Evolutionary conservation across 2,329 filamentous ascomycete genomes (phyloP), one percentile per base, ranked within the genome.

Genomic region (Hypocrella siamensis): DNA sequence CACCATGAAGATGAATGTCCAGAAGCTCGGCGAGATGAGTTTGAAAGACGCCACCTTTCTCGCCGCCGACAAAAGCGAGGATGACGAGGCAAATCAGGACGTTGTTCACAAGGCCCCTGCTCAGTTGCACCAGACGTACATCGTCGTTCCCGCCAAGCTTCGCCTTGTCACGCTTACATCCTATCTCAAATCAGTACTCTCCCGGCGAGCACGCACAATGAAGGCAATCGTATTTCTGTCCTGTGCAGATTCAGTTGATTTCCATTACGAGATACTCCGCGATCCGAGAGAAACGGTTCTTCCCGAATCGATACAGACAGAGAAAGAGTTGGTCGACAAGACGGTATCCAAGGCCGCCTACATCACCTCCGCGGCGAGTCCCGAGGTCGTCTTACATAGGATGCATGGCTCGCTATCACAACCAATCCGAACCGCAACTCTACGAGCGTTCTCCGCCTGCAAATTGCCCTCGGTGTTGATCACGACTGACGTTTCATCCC

Each of bases 181-280:
- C 1, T 70, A 86, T 19, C 63, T 98, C 35, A 92, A 88, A 50
- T 76, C 84, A 14, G 76, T 85, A 0, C 96, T 98, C 53, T 77
- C 83, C 35, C 71, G 86, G 14, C 82, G 80, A 52, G 88, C 85
- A 1, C 84, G 83, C 2, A 81, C 93, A 14, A 94, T 93, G 82
- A 96, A 98, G 55, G 82, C 80, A 16, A 94, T 98, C 38, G 67
- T 98, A 22, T 98, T 98, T 58, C 81, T 98, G 30, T 93, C 88
- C 9, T 98, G 90, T 47, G 86, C 90, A 15, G 90, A 98, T 52
- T 90, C 84, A 2, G 90, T 96, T 36, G 85, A 98, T 51, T 98
- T 94, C 46, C 88, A 96, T 52, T 96, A 85, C 51, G 80, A 92
- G 38, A 60, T 93, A 3, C 70, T 98, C 35, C 77, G 63, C 27